Base-by-base conservation (phyloP, 352 stramenopile genomes). In the Pythium chondricola region DNA sequence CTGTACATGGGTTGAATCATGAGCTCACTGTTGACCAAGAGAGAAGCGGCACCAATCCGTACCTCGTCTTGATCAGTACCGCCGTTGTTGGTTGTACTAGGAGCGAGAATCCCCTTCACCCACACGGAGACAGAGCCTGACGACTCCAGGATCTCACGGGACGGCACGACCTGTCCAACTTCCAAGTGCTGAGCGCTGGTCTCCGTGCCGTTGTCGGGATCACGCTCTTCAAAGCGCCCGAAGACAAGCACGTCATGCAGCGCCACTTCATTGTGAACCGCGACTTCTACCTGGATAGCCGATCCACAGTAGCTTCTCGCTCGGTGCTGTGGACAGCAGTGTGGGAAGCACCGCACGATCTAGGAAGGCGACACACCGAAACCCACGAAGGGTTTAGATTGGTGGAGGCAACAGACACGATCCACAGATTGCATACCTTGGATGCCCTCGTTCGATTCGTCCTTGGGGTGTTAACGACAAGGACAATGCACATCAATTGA, bases 321-420 rank as follows among this genome's bases (percentile, higher is more conserved):
- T 2, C 65, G 63, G 26, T 83, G 71, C 4, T 36, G 42, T 0
- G 67, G 67, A 24, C 67, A 83, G 43, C 71, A 83, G 41, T 83
- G 71, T 2, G 71, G 71, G 52, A 83, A 83, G 45, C 71, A 83
- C 9, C 67, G 67, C 25, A 77, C 37, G 32, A 78, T 67, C 70
- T 81, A 56, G 14, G n/a, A 35, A 4, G n/a, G 17, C 35, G 13
- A 41, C 27, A 26, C 6, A 36, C 31, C n/a, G n/a, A n/a, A n/a
- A n/a, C n/a, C n/a, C n/a, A n/a, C n/a, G n/a, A n/a, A n/a, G n/a
- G n/a, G n/a, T n/a, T n/a, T n/a, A n/a, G n/a, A n/a, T n/a, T n/a
- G n/a, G n/a, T n/a, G n/a, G n/a, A n/a, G n/a, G n/a, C n/a, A n/a
- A n/a, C n/a, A n/a, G n/a, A n/a, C n/a, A n/a, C n/a, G n/a, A n/a